Evolutionary conservation across 495 filamentous ascomycete genomes (phyloP), one percentile per base, ranked within the genome.

Genomic region (Stereocaulon alpinum): DNA sequence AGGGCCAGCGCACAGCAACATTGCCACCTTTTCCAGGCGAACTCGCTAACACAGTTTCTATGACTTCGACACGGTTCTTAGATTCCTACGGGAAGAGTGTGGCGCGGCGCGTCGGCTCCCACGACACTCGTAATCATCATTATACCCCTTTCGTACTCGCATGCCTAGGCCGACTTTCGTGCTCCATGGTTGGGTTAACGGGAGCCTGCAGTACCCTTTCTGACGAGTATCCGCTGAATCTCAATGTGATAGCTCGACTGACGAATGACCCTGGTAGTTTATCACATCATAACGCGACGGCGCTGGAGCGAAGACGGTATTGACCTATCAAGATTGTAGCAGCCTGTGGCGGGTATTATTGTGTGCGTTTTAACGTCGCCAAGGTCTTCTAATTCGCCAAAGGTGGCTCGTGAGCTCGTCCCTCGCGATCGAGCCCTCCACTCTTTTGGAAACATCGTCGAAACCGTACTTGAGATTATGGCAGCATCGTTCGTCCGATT

Each of bases 391-490:
- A 30, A 12, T 34, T 4, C 22, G 34, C 40, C 37, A 40, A 37
- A 37, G 30, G 49, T 34, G 49, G 49, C 49, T 52, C 34, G 40
- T 41, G 27, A 55, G 52, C 40, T 40, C 37, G 37, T 55, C 52
- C 34, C 24, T 43, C 40, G 18, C 52, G 52, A 42, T 55, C 52
- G 27, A 55, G 52, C 32, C 30, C 27, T 30, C 32, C n/a, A 55
- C 30, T 7, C 18, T 17, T 43, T 55, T 11, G 52, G 15, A 41
- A 42, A 17, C 37, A 55, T 12, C 22, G 5, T 55, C 37, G 52
- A 55, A 43, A 55, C 52, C 34, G 40, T 27, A 43, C 14, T 58
- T 12, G 42, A 49, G 40, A 58, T 49, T 41, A 47, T 14, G 43
- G 42, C 41, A 29, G n/a, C 34, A 55, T 40, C 12, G 20, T 15